These are phyloP conservation scores for Phytophthora fragariae DNA, from an alignment of 352 stramenopile species.

Conservation along the genomic window DNA sequence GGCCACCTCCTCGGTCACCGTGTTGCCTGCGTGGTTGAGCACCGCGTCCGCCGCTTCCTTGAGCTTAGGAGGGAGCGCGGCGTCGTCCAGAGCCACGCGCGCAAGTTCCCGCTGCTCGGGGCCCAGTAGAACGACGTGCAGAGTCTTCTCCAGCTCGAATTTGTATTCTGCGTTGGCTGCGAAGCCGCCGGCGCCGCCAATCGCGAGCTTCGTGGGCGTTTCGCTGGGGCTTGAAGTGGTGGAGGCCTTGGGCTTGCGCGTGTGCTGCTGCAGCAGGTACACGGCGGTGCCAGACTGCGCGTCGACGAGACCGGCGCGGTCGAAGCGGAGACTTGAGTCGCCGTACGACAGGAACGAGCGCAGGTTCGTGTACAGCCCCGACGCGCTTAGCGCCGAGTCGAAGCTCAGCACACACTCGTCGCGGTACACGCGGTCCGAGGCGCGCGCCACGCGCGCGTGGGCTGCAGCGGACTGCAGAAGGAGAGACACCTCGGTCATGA, in stretches of 20 bases:
- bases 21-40: slow-evolving; percentile 80
- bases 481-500: slow-evolving; percentile 21
- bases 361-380: slow-evolving; percentile 94
- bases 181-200: slow-evolving; percentile 97
- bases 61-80: slow-evolving; percentile 55
- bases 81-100: slow-evolving; percentile 42
- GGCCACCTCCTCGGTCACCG: slow-evolving; percentile 78
- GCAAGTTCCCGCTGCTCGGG: slow-evolving; percentile 49
- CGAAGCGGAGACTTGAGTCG: slow-evolving; percentile 63
- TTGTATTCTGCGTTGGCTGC: slow-evolving; percentile 86
- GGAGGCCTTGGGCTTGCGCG: slow-evolving; percentile 39
- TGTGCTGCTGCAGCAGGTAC: slow-evolving; percentile 86
- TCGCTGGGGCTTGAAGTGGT: not conserved
- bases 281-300: slow-evolving; percentile 38
- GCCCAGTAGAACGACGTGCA: slow-evolving; percentile 81
- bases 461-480: slow-evolving; percentile 39
- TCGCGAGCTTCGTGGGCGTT: slow-evolving; percentile 93
- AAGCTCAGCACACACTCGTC: slow-evolving; percentile 99
- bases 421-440: slow-evolving; percentile 92
- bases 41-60: slow-evolving; percentile 67
- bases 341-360: slow-evolving; percentile 94
- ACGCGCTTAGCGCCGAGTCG: slow-evolving; percentile 80
- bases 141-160: slow-evolving; percentile 85
- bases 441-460: slow-evolving; percentile 57
- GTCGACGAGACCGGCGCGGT: slow-evolving; percentile 43